These are phyloP conservation scores for Fusarium denticulatum DNA, from an alignment of 2,329 filamentous ascomycete genomes.

Conservation along the genomic window DNA sequence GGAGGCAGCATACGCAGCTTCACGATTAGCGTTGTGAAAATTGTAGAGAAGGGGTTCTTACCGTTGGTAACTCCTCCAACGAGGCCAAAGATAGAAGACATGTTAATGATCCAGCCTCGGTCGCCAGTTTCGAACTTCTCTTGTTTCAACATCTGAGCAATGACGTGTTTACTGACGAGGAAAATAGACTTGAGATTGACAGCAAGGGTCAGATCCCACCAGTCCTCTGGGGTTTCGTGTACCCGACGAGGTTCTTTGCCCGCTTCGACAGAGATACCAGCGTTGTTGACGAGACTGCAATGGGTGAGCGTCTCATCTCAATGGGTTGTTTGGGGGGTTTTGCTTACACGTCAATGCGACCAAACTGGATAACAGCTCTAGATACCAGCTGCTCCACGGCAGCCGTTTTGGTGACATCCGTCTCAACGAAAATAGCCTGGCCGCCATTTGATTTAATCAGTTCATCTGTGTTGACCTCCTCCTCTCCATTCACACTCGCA, in stretches of 20 bases:
- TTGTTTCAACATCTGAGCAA: conserved; percentile 61
- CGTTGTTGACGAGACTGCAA: conserved; percentile 50
- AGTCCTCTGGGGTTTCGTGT: conserved; percentile 57
- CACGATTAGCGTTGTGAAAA: neutral
- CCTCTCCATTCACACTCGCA: conserved; percentile 41
- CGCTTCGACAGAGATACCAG: conserved; percentile 54
- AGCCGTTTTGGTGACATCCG: conserved; percentile 52
- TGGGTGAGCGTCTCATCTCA: neutral
- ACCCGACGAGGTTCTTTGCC: conserved; percentile 51
- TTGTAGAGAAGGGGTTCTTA: neutral
- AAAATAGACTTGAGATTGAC: conserved; percentile 53
- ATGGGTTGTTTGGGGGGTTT: conserved; percentile 7
- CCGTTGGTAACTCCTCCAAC: conserved; percentile 45
- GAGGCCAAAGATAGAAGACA: conserved; percentile 55
- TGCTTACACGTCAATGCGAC: conserved; percentile 42
- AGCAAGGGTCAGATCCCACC: conserved; percentile 55
- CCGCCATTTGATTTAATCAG: conserved; percentile 49
- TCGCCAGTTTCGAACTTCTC: conserved; percentile 50
- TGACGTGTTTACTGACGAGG: conserved; percentile 56
- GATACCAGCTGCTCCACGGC: conserved; percentile 52
- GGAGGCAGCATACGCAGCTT: conserved; percentile 55
- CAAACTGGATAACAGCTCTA: conserved; percentile 29
- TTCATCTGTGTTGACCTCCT: conserved; percentile 44
- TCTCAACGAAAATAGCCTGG: conserved; percentile 53
- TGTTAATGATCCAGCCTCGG: conserved; percentile 61